A percentile compares a stretch with the other conserved stretches of the same genome.
phyloP scores from a whole-genome alignment of 1,284 basidiomycete species.

The Anthracocystis walkeri region DNA sequence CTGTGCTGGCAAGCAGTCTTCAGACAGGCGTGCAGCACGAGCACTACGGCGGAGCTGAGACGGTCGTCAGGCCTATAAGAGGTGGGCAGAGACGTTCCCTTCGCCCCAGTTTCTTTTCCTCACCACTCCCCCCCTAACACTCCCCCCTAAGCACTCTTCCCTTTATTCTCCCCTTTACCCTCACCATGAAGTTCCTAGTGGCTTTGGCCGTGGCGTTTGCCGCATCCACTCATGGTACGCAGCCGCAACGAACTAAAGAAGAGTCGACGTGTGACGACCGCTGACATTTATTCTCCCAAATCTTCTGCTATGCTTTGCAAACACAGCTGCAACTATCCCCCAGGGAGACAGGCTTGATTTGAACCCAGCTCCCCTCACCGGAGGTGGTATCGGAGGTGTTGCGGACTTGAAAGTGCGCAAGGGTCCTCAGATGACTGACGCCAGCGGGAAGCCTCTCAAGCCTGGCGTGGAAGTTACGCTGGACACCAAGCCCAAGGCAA shows the following conservation, averaged over 20 bases:
- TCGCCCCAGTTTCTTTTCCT: background rate
- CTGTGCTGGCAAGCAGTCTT: background rate
- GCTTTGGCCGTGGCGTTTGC: constrained; percentile 22
- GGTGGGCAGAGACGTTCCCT: background rate
- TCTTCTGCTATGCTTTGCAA: background rate
- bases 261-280: constrained; percentile 10
- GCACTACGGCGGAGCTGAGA: background rate
- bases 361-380: background rate
- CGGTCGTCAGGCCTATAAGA: background rate
- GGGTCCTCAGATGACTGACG: constrained; percentile 18
- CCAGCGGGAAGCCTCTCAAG: constrained; percentile 7
- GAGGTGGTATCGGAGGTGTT: too few species aligned
- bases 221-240: constrained; percentile 25
- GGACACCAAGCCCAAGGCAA: constrained; percentile 26
- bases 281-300: background rate
- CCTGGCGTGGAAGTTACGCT: constrained; percentile 15
- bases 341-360: background rate
- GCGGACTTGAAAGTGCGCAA: constrained; percentile 8
- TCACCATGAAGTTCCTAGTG: constrained; percentile 30
- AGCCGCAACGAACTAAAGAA: background rate
- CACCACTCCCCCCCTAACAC: background rate
- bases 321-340: constrained; percentile 12
- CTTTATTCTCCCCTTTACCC: background rate
- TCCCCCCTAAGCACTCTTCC: too few species aligned
- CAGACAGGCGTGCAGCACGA: background rate